Base-by-base conservation (phyloP, 345 rosid species). In the Salix koriyanagi region DNA sequence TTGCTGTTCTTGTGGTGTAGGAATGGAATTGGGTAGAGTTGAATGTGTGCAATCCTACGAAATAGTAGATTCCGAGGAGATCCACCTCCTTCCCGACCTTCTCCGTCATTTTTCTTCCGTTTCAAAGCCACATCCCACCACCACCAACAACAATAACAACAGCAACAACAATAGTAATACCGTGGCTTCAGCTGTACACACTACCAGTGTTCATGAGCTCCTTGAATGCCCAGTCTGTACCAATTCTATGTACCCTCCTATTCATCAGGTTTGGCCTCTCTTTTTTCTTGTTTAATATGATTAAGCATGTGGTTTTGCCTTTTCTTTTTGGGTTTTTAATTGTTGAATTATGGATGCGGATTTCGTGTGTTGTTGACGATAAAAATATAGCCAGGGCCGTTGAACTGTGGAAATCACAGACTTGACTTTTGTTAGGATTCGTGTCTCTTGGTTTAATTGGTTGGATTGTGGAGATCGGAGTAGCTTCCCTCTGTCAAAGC, bases 181-280 rank as follows among this genome's bases (percentile, higher is more conserved):
- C 72, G 71, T 78, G 4, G 9, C 82, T 15, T 42, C 82, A 9
- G 71, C 70, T 23, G 66, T 82, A 71, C 97, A 94, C 25, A 90
- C 98, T 37, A 91, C 92, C 69, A 90, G 98, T 82, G 98, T 96
- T 70, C 97, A 94, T 70, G 99, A 96, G 83, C 84, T 96, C 84
- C 91, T 96, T 0, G 99, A 96, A 72, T 96, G 99, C 83, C 99
- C 99, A 42, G 99, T 96, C 68, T 96, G 99, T 76, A 92, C 99
- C 78, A 91, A 89, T 78, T 96, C 98, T 65, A 96, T 96, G 99
- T 94, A 94, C 74, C 99, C 99, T 73, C 98, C 99, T 65, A 96
- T 96, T 79, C 98, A 96, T 80, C 99, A 96, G 99, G 99, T 96
- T 34, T 67, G 48, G 61, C 32, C 75, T 77, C 25, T 50, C 12